Percentiles rank a stretch among this genome's conserved stretches.
Evolutionary conservation across 345 rosid genomes (phyloP).

Genomic region (Sisymbrium altissimum): DNA sequence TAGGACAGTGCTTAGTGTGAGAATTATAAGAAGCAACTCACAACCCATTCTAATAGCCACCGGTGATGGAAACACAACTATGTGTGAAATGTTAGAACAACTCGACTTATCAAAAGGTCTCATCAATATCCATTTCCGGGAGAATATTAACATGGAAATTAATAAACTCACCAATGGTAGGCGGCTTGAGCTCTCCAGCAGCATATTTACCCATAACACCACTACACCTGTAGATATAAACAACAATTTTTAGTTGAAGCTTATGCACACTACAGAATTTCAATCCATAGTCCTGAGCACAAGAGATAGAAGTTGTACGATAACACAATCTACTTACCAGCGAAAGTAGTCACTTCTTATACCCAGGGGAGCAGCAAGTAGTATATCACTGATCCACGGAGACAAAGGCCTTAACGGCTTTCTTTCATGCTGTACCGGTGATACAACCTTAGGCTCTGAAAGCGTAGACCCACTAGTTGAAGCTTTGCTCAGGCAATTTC

Average conservation of each 20-base stretch:
- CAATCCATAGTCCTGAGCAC: not conserved
- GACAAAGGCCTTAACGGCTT: conserved; percentile 91
- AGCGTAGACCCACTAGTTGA: conserved; percentile 43
- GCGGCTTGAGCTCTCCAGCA: conserved; percentile 97
- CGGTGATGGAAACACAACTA: not conserved
- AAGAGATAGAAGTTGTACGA: not conserved
- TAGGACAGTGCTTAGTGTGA: conserved; percentile 12
- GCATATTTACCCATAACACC: conserved; percentile 99
- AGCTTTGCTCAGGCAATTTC: conserved; percentile 45
- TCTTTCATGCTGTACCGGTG: conserved; percentile 63
- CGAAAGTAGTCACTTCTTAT: conserved; percentile 96
- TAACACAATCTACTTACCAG: conserved; percentile 55
- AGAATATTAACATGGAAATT: conserved; percentile 1
- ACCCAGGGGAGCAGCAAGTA: conserved; percentile 92
- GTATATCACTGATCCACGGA: conserved; percentile 92
- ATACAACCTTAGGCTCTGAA: conserved; percentile 40
- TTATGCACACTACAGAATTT: not conserved
- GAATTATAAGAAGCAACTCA: conserved; percentile 9
- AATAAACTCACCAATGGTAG: conserved; percentile 63
- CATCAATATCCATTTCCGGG: not conserved
- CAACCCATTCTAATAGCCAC: conserved; percentile 5
- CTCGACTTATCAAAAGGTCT: no score
- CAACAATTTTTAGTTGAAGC: not conserved
- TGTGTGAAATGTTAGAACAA: not conserved
- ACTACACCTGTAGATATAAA: conserved; percentile 74